A percentile compares a stretch with the other conserved stretches of the same genome.
Conservation (phyloP, 2,329 filamentous ascomycete species). For the Helminthosporium solani region DNA sequence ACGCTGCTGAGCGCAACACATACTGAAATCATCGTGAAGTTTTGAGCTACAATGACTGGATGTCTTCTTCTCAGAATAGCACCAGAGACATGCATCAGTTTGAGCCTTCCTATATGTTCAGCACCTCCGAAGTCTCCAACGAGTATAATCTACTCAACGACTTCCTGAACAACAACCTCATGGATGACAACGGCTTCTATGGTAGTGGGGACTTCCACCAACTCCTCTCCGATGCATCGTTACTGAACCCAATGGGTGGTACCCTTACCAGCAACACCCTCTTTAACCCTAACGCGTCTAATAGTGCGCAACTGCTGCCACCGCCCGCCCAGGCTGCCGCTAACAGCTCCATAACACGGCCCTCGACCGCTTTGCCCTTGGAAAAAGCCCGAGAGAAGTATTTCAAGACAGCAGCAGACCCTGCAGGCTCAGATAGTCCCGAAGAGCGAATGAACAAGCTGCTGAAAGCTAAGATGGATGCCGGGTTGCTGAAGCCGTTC, state of each 20-base stretch:
- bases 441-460: constrained; percentile 95
- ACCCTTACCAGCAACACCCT: constrained; percentile 36
- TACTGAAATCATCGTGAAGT: constrained; percentile 54
- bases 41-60: constrained; percentile 80
- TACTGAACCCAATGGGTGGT: constrained; percentile 47
- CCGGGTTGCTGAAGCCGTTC: constrained; percentile 91
- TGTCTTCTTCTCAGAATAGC: constrained; percentile 70
- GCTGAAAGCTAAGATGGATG: constrained; percentile 92
- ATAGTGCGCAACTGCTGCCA: constrained; percentile 46
- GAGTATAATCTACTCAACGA: constrained; percentile 97
- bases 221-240: constrained; percentile 61
- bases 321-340: constrained; percentile 47
- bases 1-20: constrained; percentile 22
- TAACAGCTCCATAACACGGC: constrained; percentile 60
- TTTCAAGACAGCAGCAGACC: constrained; percentile 95
- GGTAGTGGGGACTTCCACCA: constrained; percentile 49
- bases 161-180: constrained; percentile 86
- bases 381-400: constrained; percentile 81
- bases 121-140: constrained; percentile 88
- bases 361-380: constrained; percentile 61
- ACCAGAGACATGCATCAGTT: constrained; percentile 94
- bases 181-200: constrained; percentile 64
- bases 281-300: constrained; percentile 47
- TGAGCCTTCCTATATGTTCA: constrained; percentile 93
- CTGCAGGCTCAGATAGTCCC: constrained; percentile 79